Conservation (phyloP, 2,329 filamentous ascomycete species). For the Diaporthe vaccinii region DNA sequence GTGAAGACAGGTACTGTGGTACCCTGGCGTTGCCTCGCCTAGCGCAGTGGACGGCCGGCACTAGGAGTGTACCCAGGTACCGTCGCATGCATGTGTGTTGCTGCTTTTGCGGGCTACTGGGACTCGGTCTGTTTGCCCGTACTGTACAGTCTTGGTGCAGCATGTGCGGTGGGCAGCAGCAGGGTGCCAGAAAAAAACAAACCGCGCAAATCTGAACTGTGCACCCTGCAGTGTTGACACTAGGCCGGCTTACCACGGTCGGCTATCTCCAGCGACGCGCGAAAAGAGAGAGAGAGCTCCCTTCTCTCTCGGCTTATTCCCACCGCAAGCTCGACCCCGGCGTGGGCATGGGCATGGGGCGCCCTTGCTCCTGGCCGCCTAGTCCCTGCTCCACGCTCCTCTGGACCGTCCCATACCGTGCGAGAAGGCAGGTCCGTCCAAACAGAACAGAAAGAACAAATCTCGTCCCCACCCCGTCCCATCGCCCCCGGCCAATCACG, state of each 20-base stretch:
- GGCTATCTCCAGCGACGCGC: slow-evolving; percentile 31
- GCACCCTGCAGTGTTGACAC: slow-evolving; percentile 33
- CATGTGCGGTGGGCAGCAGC: slow-evolving; percentile 5
- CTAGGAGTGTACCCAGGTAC: slow-evolving; percentile 25
- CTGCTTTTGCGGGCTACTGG: slow-evolving; percentile 2
- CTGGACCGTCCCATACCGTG: slow-evolving; percentile 31
- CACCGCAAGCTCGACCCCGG: slow-evolving; percentile 31
- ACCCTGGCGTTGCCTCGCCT: slow-evolving; percentile 18
- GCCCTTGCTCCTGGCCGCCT: slow-evolving; percentile 11
- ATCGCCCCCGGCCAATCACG: slow-evolving; percentile 14
- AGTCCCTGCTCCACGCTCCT: slow-evolving; percentile 28
- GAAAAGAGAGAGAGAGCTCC: slow-evolving; percentile 9
- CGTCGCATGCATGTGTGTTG: not conserved
- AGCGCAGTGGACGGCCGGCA: slow-evolving; percentile 25
- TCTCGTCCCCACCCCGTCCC: slow-evolving; percentile 9
- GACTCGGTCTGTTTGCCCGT: not conserved
- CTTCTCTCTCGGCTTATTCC: slow-evolving; percentile 29
- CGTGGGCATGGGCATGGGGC: slow-evolving; percentile 19
- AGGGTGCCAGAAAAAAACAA: slow-evolving; percentile 29
- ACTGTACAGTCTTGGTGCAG: not conserved
- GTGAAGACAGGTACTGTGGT: slow-evolving; percentile 22
- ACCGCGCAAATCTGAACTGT: slow-evolving; percentile 34
- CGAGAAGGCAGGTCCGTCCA: slow-evolving; percentile 10
- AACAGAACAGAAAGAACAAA: slow-evolving; percentile 27
- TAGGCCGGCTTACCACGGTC: slow-evolving; percentile 22